Evolutionary conservation across 1,284 basidiomycete genomes (phyloP), one percentile per base, ranked within the genome.

Genomic region (Salmacisia buchloeana): DNA sequence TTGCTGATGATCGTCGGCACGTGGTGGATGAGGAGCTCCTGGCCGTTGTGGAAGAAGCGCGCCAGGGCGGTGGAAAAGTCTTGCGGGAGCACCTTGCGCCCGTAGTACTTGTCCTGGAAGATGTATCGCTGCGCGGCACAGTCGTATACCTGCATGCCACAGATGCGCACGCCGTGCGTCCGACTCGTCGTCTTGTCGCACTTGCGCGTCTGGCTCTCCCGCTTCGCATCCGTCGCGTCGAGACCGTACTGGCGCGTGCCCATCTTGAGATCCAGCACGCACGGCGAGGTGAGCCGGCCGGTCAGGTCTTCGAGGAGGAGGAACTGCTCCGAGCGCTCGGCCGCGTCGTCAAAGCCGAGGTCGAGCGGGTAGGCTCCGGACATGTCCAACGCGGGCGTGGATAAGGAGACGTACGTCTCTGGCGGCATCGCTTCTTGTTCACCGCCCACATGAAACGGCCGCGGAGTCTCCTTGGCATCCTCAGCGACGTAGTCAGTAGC

Each of bases 271-370:
- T 99, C 94, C 69, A 98, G 86, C 45, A 99, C 96, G 77, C 94
- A 99, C 2, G 96, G 92, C 60, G 87, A 87, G 80, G 90, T 94
- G 71, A 97, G 82, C n/a, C 90, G 84, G 23, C 96, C 96, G 1
- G 94, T 99, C 49, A 99, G 83, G 78, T 99, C 96, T 81, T 99
- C 94, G 91, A 99, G 94, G 68, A 98, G 85, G 72, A 99, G 93
- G 81, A 98, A 99, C 77, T 97, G 89, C 80, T 97, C 93, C 81
- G 96, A 93, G 18, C 94, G 87, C 15, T 90, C 38, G 69, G 68
- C n/a, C 36, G 21, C 35, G 34, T 62, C 41, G 10, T 62, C 45
- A n/a, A 33, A 12, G 25, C 36, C 38, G 10, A 27, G 21, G 21
- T 57, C 56, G 15, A 38, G n/a, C n/a, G n/a, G 31, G 15, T 41